Conservation (phyloP, 176 grass and related monocot genomes). For the Musa acuminata region DNA sequence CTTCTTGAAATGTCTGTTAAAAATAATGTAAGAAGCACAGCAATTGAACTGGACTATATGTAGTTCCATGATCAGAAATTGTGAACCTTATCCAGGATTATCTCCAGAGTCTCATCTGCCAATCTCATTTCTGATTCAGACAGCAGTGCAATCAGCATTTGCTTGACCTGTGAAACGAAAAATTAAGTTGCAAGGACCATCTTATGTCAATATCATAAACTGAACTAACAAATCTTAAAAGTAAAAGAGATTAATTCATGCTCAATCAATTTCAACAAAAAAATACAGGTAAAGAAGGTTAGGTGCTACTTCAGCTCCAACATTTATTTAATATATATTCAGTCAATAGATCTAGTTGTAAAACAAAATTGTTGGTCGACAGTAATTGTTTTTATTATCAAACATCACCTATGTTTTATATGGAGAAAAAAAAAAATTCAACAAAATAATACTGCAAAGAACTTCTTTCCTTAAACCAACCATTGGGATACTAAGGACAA, state of each 20-base stretch:
- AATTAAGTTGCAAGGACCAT: conserved; percentile 19
- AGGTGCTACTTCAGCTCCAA: no score
- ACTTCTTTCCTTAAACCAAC: no score
- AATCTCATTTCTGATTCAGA: conserved; percentile 94
- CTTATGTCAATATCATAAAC: background rate
- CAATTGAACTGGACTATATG: background rate
- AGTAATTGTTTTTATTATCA: no score
- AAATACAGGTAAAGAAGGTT: no score
- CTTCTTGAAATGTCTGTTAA: conserved; percentile 84
- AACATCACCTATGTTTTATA: no score
- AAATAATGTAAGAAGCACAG: conserved; percentile 4
- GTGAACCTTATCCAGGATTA: conserved; percentile 90
- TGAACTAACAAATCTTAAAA: background rate
- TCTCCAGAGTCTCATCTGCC: conserved; percentile 77
- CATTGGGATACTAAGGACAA: background rate
- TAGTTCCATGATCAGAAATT: background rate
- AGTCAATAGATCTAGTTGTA: background rate
- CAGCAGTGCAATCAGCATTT: conserved; percentile 90
- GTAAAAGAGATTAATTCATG: background rate
- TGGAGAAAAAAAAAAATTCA: no score
- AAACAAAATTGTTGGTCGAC: no score
- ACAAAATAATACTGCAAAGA: no score
- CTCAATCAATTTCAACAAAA: background rate
- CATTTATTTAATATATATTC: no score
- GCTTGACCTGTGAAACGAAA: conserved; percentile 57